phyloP scores from a whole-genome alignment of 2,329 filamentous ascomycete genomes.

The Pyricularia sp. region DNA sequence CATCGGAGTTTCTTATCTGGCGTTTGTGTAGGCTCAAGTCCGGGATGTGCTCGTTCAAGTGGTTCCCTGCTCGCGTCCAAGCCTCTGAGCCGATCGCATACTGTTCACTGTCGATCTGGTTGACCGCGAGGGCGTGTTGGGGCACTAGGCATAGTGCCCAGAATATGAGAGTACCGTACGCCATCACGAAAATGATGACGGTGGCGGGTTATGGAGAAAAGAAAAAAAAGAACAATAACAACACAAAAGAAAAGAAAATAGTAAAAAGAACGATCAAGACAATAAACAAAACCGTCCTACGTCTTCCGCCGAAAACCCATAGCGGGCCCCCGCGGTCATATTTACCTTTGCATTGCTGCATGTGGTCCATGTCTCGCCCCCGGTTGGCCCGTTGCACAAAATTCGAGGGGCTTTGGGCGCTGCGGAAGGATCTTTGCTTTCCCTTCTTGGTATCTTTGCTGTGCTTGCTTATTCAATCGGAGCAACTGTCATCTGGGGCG shows the following conservation, averaged over 20 bases:
- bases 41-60: not conserved
- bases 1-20: not conserved
- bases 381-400: not conserved
- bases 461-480: not conserved
- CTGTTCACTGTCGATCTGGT: not conserved
- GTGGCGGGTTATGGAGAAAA: not conserved
- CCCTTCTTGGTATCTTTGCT: not conserved
- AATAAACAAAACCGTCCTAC: no score
- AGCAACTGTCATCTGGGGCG: slow-evolving; percentile 2
- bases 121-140: not conserved
- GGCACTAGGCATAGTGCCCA: not conserved
- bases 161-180: not conserved
- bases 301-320: not conserved
- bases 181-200: not conserved
- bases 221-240: no score
- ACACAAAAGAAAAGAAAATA: not conserved
- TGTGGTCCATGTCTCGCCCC: not conserved
- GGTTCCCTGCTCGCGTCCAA: not conserved
- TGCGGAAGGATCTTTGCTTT: not conserved
- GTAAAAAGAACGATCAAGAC: not conserved
- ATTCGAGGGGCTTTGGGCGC: not conserved
- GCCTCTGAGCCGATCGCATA: not conserved
- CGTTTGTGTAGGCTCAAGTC: not conserved
- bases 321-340: not conserved
- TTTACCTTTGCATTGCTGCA: not conserved